Percentiles rank a stretch among this genome's conserved stretches.
Conservation (phyloP, 1,284 basidiomycete species). For the Apiotrichum siamense region DNA sequence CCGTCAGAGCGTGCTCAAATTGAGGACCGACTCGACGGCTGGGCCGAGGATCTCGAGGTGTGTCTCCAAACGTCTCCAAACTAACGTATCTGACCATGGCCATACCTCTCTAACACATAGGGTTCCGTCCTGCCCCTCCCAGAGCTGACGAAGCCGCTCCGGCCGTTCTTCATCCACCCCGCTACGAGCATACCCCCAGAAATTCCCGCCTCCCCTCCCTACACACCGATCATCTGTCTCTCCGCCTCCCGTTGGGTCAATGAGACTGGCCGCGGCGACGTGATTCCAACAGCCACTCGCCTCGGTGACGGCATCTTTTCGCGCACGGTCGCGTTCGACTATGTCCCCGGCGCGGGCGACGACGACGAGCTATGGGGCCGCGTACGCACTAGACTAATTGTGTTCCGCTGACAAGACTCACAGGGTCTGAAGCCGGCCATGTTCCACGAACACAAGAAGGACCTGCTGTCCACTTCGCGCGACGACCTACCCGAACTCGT, state of each 20-base stretch:
- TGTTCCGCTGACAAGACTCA: slow-evolving; percentile 4
- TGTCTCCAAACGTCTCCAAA: slow-evolving; percentile 1
- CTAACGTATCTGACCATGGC: neutral
- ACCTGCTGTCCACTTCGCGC: slow-evolving; percentile 25
- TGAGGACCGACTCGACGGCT: slow-evolving; percentile 54
- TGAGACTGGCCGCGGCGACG: slow-evolving; percentile 19
- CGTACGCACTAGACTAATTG: slow-evolving; percentile 16
- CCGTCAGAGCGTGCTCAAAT: slow-evolving; percentile 44
- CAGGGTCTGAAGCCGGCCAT: slow-evolving; percentile 38
- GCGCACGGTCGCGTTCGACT: slow-evolving; percentile 43
- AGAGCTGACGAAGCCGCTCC: slow-evolving; percentile 36
- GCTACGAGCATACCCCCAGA: slow-evolving; percentile 28
- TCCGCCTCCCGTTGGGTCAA: slow-evolving; percentile 43
- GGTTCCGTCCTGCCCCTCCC: slow-evolving; percentile 41
- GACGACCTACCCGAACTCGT: slow-evolving; percentile 37
- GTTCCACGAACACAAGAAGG: slow-evolving; percentile 33
- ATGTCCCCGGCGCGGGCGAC: slow-evolving; percentile 47
- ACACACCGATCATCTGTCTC: slow-evolving; percentile 45
- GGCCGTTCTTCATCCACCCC: slow-evolving; percentile 47
- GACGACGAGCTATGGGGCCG: slow-evolving; percentile 48
- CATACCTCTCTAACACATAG: slow-evolving; percentile 15
- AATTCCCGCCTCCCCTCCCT: slow-evolving; percentile 24
- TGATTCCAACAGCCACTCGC: slow-evolving; percentile 30
- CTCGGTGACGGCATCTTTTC: slow-evolving; percentile 18
- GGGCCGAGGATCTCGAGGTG: slow-evolving; percentile 63